Base-by-base conservation (phyloP, 2,329 filamentous ascomycete genomes). In the Zasmidium citrigriseum region DNA sequence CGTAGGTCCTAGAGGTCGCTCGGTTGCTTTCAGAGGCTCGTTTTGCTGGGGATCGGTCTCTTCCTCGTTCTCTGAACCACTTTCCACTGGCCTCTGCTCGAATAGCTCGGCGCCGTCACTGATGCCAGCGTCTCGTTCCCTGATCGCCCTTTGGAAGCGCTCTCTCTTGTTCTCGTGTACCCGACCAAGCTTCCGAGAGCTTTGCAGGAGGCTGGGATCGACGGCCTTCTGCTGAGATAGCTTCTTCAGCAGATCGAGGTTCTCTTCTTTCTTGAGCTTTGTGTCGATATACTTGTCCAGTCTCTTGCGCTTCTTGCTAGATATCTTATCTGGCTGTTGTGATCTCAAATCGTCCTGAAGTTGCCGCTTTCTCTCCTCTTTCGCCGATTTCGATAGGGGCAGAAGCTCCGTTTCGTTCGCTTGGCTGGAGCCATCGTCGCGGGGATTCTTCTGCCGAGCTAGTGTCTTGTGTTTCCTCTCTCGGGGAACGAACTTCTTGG, bases 181-280 rank as follows among this genome's bases (percentile, higher is more conserved):
- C 65, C 88, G 86, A 0, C 93, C 93, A 9, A 98, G 77, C 57
- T 86, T 86, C 65, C 86, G 90, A 53, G 89, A 90, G 72, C 91
- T 96, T 58, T 86, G 82, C 61, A 96, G 88, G 20, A 91, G 78
- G 61, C 84, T 90, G 1, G 91, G 96, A 72, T 98, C 93, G 65
- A 95, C 84, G 4, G 16, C 16, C 70, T 89, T 92, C 55, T 86
- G 83, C 60, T 86, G 82, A 18, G 90, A 90, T 23, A 99, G 82
- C 72, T 95, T 93, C 71, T 90, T 89, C 67, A 98, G 82, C 25
- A 99, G 79, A 57, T 87, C 89, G 24, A 90, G 82, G 69, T 91
- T 96, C 74, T 98, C 93, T 71, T 99, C 95, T 74, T 96, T 97
- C 74, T 88, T 90, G 47, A 99, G 80, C 81, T 99, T 99, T 58